Percentiles rank a stretch among this genome's conserved stretches.
Conservation (phyloP, 495 filamentous ascomycete species). For the Aspergillus hancockii region DNA sequence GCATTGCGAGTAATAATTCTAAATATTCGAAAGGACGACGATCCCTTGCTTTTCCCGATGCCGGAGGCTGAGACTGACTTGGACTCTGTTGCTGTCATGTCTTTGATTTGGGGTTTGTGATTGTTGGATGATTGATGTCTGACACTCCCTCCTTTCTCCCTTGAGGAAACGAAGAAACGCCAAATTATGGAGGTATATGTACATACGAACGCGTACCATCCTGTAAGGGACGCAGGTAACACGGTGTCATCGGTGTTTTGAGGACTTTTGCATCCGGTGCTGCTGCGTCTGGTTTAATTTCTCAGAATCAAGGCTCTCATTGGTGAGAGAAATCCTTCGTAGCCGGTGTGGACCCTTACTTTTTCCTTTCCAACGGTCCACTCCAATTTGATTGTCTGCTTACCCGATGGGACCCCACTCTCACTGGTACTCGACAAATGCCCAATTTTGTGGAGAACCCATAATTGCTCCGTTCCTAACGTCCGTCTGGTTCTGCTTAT, state of each 20-base stretch:
- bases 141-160: neutral
- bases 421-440: neutral
- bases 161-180: neutral
- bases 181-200: no score
- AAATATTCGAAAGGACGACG: neutral
- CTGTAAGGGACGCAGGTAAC: neutral
- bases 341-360: neutral
- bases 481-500: neutral
- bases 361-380: neutral
- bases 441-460: neutral
- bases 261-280: neutral
- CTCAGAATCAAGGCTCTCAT: neutral
- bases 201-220: neutral
- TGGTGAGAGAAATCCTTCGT: neutral
- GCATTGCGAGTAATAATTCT: neutral
- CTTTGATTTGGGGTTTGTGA: neutral
- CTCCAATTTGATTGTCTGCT: neutral
- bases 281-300: neutral
- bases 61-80: constrained; percentile 2
- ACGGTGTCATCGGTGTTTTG: constrained; percentile 2
- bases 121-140: neutral
- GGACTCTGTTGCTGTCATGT: neutral
- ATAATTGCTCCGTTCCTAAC: neutral
- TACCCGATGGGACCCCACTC: neutral
- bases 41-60: constrained; percentile 1